Base-by-base conservation (phyloP, 2,329 filamentous ascomycete genomes). In the Alternaria solani region DNA sequence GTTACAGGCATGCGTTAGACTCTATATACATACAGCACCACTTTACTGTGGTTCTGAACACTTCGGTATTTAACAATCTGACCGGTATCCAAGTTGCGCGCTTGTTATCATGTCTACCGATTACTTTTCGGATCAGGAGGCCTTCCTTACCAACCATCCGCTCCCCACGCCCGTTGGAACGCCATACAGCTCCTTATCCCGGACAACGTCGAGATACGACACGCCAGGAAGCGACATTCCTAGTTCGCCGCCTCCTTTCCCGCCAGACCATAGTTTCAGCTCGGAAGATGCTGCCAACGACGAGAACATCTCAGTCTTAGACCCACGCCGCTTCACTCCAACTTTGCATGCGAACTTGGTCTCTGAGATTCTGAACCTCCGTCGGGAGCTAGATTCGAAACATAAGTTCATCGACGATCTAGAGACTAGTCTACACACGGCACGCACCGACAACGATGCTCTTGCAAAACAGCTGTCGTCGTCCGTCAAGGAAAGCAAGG, bases 271-370 rank as follows among this genome's bases (percentile, higher is more conserved):
- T 86, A 86, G 14, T 82, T 67, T 63, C 26, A 61, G 64, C 32
- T 59, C 64, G 2, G 68, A 84, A 59, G 89, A 92, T 74, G 78
- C 64, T 7, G 59, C 64, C 43, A 69, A 87, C 25, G 88, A 94
- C 66, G 91, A 94, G 64, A 87, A 82, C 44, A 88, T 93, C 34
- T 88, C 87, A 2, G 88, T 93, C 23, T 83, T 97, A 30, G 95
- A 99, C 74, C 93, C 95, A 3, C 88, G 94, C 56, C 88, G 95
- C 38, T 97, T 99, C 74, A 99, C 95, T 0, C 95, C 95, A 1
- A 98, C 94, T 0, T 82, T 99, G 11, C 95, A 98, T 77, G 95
- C 95, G 8, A 97, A 92, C 51, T 83, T 99, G 7, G 94, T 99
- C 1, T 94, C 94, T 0, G 95, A 99, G 78, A 99, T 99, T 64